Evolutionary conservation across 805 yeast species (phyloP), one percentile per base, ranked within the genome.

Genomic region (Sugiyamaella floridensis): DNA sequence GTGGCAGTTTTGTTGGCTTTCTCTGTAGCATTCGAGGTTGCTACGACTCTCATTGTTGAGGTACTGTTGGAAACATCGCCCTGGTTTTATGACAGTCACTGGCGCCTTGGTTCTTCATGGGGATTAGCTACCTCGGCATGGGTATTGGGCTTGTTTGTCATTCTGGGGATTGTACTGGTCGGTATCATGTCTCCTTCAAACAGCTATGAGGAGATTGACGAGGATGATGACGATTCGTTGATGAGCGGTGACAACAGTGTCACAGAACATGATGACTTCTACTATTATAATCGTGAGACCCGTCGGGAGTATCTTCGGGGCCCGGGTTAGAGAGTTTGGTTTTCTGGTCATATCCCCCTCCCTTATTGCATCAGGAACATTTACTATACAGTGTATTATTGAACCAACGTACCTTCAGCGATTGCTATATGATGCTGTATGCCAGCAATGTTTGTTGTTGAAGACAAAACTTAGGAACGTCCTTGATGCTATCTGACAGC

Each of bases 41-140:
- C 45, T 6, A 26, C 53, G 12, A 53, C 56, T 1, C 16, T 54
- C 1, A 41, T 54, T 12, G 40, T 50, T 40, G 49, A 47, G 14
- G 57, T 60, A 1, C 47, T 53, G 44, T 41, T 50, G 37, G 59
- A 60, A 20, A 46, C 54, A 14, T 43, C 53, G 34, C 48, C 48
- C 10, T 44, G 56, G 22, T 59, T 64, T 45, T 34, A 20, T 8
- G 41, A 45, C n/a, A 28, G 43, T 16, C 45, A 51, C 26, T 65
- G 66, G 67, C 8, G 45, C 10, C 55, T 58, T 22, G 58, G 56
- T 9, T 52, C 55, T 22, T 58, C 65, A 43, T 59, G 61, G 60
- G 51, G 46, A 12, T 48, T 53, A 8, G 61, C 60, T 1, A 49
- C 57, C 7, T 29, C 42, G 8, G 57, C 66, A 1, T 52, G 60